Evolutionary conservation across 176 grass and related monocot genomes (phyloP), one percentile per base, ranked within the genome.

Genomic region (Metroxylon sagu): DNA sequence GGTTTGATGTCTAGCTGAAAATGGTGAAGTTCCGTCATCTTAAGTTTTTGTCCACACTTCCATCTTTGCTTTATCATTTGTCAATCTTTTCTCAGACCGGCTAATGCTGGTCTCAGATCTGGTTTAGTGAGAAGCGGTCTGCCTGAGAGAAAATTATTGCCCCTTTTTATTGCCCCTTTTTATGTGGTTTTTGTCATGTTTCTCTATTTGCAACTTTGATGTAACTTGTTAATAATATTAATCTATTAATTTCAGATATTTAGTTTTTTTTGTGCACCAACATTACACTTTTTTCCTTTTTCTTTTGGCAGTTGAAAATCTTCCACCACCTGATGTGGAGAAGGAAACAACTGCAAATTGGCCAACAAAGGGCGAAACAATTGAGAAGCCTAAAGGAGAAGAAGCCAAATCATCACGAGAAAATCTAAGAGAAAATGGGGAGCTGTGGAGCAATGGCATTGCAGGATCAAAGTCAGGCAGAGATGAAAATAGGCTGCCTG

Each of bases 381-480:
- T 57, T 23, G 80, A 73, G 72, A 77, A 80, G 60, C 84, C 25
- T 19, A 50, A 29, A 25, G 50, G 26, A 56, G 66, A 77, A 64
- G 69, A 74, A 62, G 79, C 82, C 28, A 83, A 77, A 25, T 81
- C 74, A 27, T 63, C 61, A 6, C 49, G 66, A 31, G 84, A 85
- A 52, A 98, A 98, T 39, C 67, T 57, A 6, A 52, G 69, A 31
- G 84, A 85, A 52, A 98, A 98, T 39, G 88, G 94, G 60, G 87
- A 95, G 43, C 64, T 79, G 39, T 16, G 57, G 39, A 74, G 29
- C 50, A 89, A 95, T 67, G 84, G 84, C 23, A 67, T 78, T 62
- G 56, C 60, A 3, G 72, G 67, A 62, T 69, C 76, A 61, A 85
- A 77, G 64, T 64, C 61, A 61, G 73, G 77, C 35, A 68, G 72